These are phyloP conservation scores for Hanseniaspora vineae DNA, from an alignment of 805 yeast genomes.

Conservation along the genomic window DNA sequence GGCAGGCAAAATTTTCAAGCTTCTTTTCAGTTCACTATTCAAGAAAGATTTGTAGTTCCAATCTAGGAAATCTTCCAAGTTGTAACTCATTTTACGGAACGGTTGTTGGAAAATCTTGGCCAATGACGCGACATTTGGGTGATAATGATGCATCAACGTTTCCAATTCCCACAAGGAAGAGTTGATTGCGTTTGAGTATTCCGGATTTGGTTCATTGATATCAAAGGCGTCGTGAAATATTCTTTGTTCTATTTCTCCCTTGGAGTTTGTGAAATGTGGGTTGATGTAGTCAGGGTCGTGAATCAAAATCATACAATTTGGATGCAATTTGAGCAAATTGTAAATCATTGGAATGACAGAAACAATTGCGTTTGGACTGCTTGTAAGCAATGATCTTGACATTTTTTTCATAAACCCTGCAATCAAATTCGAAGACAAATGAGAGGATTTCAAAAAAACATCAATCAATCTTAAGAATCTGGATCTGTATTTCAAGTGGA, in stretches of 20 bases:
- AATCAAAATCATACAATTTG: conserved; percentile 81
- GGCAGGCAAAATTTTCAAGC: conserved; percentile 59
- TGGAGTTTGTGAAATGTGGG: conserved; percentile 13
- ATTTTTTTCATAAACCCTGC: conserved; percentile 83
- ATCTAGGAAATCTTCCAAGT: conserved; percentile 88
- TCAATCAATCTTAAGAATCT: conserved; percentile 83
- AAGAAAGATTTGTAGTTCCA: conserved; percentile 66
- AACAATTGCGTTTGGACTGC: conserved; percentile 84
- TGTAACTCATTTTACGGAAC: conserved; percentile 73
- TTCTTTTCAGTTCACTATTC: conserved; percentile 51
- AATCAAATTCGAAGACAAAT: conserved; percentile 66
- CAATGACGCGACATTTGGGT: conserved; percentile 87
- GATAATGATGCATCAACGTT: conserved; percentile 70
- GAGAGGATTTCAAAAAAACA: conserved; percentile 74
- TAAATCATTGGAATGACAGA: conserved; percentile 83
- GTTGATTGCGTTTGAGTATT: conserved; percentile 61
- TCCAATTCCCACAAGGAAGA: conserved; percentile 91
- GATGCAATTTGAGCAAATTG: conserved; percentile 81
- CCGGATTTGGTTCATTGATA: conserved; percentile 55
- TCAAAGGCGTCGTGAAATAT: conserved; percentile 55
- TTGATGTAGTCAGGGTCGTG: conserved; percentile 34
- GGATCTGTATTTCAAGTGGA: conserved; percentile 71
- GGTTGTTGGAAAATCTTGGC: conserved; percentile 86
- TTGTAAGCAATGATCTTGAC: conserved; percentile 57
- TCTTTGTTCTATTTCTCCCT: conserved; percentile 15